Conservation (phyloP, 208 protist genomes). For the Trypanosoma mega region DNA sequence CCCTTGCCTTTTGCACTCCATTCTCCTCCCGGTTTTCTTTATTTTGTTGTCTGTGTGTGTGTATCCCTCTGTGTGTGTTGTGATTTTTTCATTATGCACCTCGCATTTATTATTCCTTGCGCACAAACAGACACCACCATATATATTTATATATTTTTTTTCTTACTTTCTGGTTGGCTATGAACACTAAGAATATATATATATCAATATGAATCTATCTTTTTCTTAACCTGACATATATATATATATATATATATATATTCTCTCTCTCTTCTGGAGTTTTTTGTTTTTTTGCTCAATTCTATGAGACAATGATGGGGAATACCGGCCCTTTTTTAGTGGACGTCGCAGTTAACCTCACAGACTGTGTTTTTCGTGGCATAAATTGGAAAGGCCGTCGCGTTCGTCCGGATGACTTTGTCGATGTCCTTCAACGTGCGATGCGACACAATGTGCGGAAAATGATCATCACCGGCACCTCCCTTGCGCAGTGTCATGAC, state of each 20-base stretch:
- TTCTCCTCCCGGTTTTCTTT: too few relatives aligned
- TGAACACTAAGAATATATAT: too few relatives aligned
- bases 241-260: conserved; percentile 8
- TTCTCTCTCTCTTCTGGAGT: conserved; percentile 2
- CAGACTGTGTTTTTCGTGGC: conserved; percentile 87
- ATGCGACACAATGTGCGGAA: conserved; percentile 50
- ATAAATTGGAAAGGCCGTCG: conserved; percentile 79
- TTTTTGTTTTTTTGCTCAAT: conserved; percentile 2
- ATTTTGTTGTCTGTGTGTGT: too few relatives aligned
- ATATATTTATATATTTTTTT: too few relatives aligned
- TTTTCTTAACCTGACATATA: too few relatives aligned
- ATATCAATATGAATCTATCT: too few relatives aligned
- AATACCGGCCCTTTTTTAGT: conserved; percentile 55
- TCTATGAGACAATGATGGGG: conserved; percentile 17
- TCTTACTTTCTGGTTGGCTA: too few relatives aligned
- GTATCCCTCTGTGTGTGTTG: too few relatives aligned
- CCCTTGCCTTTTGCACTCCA: too few relatives aligned
- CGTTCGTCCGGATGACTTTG: conserved; percentile 83
- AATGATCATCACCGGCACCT: conserved; percentile 88
- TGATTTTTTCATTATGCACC: too few relatives aligned
- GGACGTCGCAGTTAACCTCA: conserved; percentile 89
- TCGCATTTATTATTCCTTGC: too few relatives aligned
- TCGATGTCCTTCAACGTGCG: conserved; percentile 63
- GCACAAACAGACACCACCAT: too few relatives aligned
- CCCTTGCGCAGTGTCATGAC: conserved; percentile 66